Percentiles rank a stretch among this genome's conserved stretches.
phyloP scores from a whole-genome alignment of 768 basidiomycete species.

The Leccinum arenicola region DNA sequence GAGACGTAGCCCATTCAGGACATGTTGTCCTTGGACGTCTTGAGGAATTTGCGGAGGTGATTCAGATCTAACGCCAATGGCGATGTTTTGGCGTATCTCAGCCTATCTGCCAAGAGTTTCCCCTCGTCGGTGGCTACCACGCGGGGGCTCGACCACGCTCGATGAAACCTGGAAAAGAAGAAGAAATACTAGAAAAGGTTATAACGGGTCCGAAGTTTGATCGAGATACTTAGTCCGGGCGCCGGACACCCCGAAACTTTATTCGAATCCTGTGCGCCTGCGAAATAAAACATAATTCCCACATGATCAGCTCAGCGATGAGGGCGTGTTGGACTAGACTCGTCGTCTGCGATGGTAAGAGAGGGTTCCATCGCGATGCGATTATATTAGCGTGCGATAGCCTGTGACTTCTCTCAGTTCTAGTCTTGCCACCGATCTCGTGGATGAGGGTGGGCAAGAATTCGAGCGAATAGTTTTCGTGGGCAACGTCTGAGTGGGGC shows the following conservation, averaged over 20 bases:
- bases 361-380: constrained; percentile 28
- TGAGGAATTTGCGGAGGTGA: constrained; percentile 17
- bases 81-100: constrained; percentile 18
- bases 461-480: constrained; percentile 29
- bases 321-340: too few relatives aligned
- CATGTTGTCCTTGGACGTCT: constrained; percentile 17
- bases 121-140: constrained; percentile 25
- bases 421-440: constrained; percentile 19
- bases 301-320: too few relatives aligned
- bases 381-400: constrained; percentile 17
- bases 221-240: neutral
- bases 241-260: neutral
- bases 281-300: too few relatives aligned
- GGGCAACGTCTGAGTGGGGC: constrained; percentile 29
- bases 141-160: constrained; percentile 31
- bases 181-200: neutral
- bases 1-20: constrained; percentile 27
- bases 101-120: constrained; percentile 10
- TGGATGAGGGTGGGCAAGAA: constrained; percentile 30
- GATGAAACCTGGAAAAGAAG: constrained; percentile 21
- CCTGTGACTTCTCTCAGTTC: constrained; percentile 29
- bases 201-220: neutral
- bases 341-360: constrained; percentile 11
- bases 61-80: constrained; percentile 13
- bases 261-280: too few relatives aligned